Evolutionary conservation across 805 yeast genomes (phyloP), one percentile per base, ranked within the genome.

Genomic region (Lipomyces spencermartinsiae): DNA sequence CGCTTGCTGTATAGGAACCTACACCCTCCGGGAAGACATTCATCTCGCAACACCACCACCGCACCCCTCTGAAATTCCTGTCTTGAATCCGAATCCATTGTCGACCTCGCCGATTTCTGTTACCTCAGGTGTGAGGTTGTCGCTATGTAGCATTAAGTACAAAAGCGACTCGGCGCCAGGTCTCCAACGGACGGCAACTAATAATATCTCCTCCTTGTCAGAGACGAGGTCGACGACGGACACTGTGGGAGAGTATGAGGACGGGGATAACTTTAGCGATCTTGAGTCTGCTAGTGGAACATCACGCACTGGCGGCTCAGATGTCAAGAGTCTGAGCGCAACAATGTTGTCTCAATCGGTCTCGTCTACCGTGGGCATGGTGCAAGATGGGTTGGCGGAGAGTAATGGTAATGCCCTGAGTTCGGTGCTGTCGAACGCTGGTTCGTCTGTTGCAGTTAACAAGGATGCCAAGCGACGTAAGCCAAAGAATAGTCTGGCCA

Each of bases 1-100:
- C 33, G 12, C 25, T 53, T 31, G 56, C 37, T 33, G 16, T 35
- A 9, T 39, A 70, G 73, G 73, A 5, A 64, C 63, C 25, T 73
- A 73, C 60, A 63, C 64, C 10, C 69, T 73, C 3, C 70, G 73
- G 31, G 74, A 73, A 29, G 69, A 66, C 25, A 67, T 73, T 54
- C 69, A 59, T 37, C 72, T 80, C 57, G 81, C 83, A 6, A 73
- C 76, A 55, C 83, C 83, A 2, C 74, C 80, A 29, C 81, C 80
- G 7, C 81, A 79, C 59, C 80, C 80, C 1, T 69, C 78, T 3
- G 80, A 80, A 60, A 76, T 77, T 8, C 78, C 76, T 22, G 74
- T 77, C 12, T 63, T 73, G 54, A 74, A 75, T 6, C 74, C 77
- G 61, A 80, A 80, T 66, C 79, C 82, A 14, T 71, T 80, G 62